These are phyloP conservation scores for Mucor saturninus DNA, from an alignment of 371 early-diverging fungal genomes.

Conservation along the genomic window DNA sequence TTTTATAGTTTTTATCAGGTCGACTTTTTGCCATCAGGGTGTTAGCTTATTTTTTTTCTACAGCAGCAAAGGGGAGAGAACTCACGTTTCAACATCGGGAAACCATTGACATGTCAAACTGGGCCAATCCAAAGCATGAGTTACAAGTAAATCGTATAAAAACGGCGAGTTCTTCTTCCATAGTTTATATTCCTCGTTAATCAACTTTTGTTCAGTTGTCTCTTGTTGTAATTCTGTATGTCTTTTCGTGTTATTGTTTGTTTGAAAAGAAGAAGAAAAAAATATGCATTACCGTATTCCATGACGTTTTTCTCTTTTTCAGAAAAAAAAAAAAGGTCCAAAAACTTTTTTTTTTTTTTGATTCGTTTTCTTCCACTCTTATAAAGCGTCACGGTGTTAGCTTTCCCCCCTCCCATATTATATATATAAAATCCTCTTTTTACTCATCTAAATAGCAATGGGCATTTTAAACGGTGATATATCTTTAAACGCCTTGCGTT, in stretches of 20 bases:
- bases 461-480: conserved; percentile 38
- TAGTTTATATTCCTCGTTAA: conserved; percentile 94
- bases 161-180: conserved; percentile 99
- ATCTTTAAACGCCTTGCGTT: conserved; percentile 31
- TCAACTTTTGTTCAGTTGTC: conserved; percentile 69
- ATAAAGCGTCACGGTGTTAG: conserved; percentile 1
- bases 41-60: background rate
- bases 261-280: background rate
- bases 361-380: no score
- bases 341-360: conserved; percentile 8
- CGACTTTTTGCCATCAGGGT: conserved; percentile 55
- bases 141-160: conserved; percentile 97
- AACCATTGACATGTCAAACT: conserved; percentile 98
- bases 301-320: no score
- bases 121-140: conserved; percentile 98
- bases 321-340: background rate
- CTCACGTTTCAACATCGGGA: conserved; percentile 91
- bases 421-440: background rate
- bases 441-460: conserved; percentile 21
- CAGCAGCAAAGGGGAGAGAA: background rate
- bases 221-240: background rate
- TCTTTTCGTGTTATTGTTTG: background rate
- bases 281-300: background rate
- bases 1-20: conserved; percentile 85
- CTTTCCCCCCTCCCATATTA: no score